A percentile compares a stretch with the other conserved stretches of the same genome.
Evolutionary conservation across 768 basidiomycete genomes (phyloP).

Genomic region (Xerocomellus amylosporus): DNA sequence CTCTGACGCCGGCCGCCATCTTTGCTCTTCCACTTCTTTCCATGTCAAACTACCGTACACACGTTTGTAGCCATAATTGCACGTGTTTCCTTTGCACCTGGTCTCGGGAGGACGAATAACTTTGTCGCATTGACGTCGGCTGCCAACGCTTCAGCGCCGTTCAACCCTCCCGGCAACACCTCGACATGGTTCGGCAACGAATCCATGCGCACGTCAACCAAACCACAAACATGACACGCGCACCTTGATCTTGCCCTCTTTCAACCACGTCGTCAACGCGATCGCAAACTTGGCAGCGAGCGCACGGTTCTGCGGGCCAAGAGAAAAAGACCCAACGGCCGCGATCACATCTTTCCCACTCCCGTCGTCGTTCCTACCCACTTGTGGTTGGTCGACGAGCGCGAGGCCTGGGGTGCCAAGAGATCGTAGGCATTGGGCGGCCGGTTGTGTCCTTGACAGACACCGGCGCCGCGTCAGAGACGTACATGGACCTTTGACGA

Average conservation of each 20-base stretch:
- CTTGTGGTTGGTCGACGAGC: too few species aligned
- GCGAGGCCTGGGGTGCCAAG: too few species aligned
- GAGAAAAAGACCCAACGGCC: constrained; percentile 8
- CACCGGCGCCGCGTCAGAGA: constrained; percentile 33
- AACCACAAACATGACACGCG: not conserved
- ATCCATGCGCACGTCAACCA: not conserved
- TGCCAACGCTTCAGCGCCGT: constrained; percentile 34
- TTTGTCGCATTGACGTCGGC: constrained; percentile 38
- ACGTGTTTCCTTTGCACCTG: too few species aligned
- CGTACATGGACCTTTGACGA: constrained; percentile 2
- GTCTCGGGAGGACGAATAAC: constrained; percentile 27
- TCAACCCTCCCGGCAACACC: constrained; percentile 37
- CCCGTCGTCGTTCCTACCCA: too few species aligned
- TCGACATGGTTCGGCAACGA: constrained; percentile 37
- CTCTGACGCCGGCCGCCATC: too few species aligned
- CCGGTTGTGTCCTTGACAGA: constrained; percentile 31
- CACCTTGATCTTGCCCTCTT: too few species aligned
- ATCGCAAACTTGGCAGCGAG: constrained; percentile 8
- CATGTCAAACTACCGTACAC: not conserved
- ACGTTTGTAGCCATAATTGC: constrained; percentile 2
- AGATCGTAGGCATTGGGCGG: too few species aligned
- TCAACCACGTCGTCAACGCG: constrained; percentile 10
- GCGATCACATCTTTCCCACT: too few species aligned
- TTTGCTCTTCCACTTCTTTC: not conserved
- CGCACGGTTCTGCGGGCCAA: not conserved